Evolutionary conservation across 2,329 filamentous ascomycete genomes (phyloP), one percentile per base, ranked within the genome.

Genomic region (Aspergillus persii): DNA sequence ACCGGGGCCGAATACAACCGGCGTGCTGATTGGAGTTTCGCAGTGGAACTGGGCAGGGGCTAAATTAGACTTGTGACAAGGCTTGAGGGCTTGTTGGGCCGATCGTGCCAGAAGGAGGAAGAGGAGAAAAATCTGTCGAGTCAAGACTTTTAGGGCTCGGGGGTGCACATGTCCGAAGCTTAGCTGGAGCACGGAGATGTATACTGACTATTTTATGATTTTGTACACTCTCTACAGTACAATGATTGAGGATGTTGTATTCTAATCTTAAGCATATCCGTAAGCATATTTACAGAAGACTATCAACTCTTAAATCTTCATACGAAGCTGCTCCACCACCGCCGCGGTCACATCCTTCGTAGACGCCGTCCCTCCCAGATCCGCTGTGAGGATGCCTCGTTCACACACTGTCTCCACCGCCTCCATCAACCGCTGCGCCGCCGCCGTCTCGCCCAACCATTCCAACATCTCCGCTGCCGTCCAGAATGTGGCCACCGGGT

Each of bases 401-500:
- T 83, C 83, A 8, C 83, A 84, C 12, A 88, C 85, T 61, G 83
- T 83, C 70, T 89, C 86, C 11, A 88, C 81, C 26, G 83, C 82
- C 52, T 81, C 78, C 74, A 89, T 82, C 26, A 89, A 74, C 48
- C 76, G 74, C 58, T 83, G 80, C 0, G 86, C 84, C 0, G 85
- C 86, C 3, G 81, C 76, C 36, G 82, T 79, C 59, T 86, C 76
- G 0, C 86, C 86, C n/a, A 89, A 71, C 81, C 86, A 88, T 46
- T 81, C 75, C 11, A 89, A 78, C 84, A 91, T 86, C 77, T 89
- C 88, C 4, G 86, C 85, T 0, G 84, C 86, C 0, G 86, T 87
- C 88, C 87, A 90, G 70, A 89, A 88, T 6, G 86, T 87, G 6
- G 83, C 86, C 0, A 89, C 80, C 0, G 86, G 86, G 66, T 88